phyloP scores from a whole-genome alignment of 805 yeast genomes.

The Starmerella gropengiesseri region DNA sequence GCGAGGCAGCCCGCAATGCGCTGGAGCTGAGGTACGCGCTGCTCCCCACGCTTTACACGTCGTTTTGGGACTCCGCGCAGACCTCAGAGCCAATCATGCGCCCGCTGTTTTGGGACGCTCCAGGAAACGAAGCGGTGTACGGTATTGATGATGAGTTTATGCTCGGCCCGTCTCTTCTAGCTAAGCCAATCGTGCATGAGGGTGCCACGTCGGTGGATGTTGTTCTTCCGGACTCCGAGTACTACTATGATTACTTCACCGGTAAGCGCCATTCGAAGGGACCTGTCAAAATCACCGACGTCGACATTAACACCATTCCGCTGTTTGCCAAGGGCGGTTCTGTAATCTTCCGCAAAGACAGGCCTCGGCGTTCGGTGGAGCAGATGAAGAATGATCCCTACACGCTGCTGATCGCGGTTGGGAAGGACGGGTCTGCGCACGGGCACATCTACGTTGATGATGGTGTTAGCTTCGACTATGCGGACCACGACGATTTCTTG shows the following conservation, averaged over 20 bases:
- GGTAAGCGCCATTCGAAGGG: conserved; percentile 12
- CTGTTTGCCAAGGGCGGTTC: conserved; percentile 69
- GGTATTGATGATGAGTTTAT: conserved; percentile 74
- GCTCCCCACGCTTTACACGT: conserved; percentile 70
- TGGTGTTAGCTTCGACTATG: conserved; percentile 58
- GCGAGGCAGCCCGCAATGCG: conserved; percentile 36
- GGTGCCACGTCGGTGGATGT: conserved; percentile 35
- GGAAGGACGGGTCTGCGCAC: conserved; percentile 38
- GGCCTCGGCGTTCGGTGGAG: conserved; percentile 69
- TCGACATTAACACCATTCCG: conserved; percentile 56
- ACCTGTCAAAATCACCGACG: conserved; percentile 27
- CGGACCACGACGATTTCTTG: conserved; percentile 39
- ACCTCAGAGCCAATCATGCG: conserved; percentile 57
- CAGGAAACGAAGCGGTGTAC: conserved; percentile 35
- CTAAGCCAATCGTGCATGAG: conserved; percentile 66
- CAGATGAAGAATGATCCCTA: conserved; percentile 73
- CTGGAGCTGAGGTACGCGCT: conserved; percentile 62
- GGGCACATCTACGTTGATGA: conserved; percentile 71
- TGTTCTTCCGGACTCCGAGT: conserved; percentile 39
- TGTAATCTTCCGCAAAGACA: conserved; percentile 53
- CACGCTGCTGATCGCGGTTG: conserved; percentile 54
- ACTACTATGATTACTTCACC: conserved; percentile 30
- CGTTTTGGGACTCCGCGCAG: conserved; percentile 52
- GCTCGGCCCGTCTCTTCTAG: conserved; percentile 55
- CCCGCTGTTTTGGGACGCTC: conserved; percentile 28